These are phyloP conservation scores for Penicillium verrucosum DNA, from an alignment of 2,329 filamentous ascomycete species.

Conservation along the genomic window DNA sequence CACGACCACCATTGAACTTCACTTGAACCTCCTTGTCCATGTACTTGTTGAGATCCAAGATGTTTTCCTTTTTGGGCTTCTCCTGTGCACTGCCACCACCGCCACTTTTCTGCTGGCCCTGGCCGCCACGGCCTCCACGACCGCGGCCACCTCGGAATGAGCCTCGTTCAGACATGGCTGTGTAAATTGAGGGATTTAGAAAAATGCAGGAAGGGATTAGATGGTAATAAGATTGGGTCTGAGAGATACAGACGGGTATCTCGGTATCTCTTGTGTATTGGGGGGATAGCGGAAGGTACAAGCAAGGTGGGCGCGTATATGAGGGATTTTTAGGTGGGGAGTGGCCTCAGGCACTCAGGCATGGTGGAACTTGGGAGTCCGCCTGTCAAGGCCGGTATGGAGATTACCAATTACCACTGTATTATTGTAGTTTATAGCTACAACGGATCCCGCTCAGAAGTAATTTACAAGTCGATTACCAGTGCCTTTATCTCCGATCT, in stretches of 20 bases:
- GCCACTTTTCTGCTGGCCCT: slow-evolving; percentile 45
- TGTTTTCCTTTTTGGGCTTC: slow-evolving; percentile 96
- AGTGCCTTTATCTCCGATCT: neutral
- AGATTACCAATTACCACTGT: slow-evolving; percentile 1
- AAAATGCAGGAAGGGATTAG: slow-evolving; percentile 5
- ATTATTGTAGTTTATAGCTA: neutral
- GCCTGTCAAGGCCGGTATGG: neutral
- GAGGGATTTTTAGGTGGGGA: slow-evolving; percentile 22
- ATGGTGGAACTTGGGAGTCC: neutral
- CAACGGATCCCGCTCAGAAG: slow-evolving; percentile 7
- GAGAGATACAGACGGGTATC: neutral
- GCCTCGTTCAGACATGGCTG: slow-evolving; percentile 45
- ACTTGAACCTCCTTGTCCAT: slow-evolving; percentile 95
- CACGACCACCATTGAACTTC: slow-evolving; percentile 84
- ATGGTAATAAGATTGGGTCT: slow-evolving; percentile 6
- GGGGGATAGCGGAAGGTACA: slow-evolving; percentile 12
- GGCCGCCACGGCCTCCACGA: slow-evolving; percentile 17
- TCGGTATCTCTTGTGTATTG: slow-evolving; percentile 3
- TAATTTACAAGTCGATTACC: neutral
- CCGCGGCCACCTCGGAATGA: slow-evolving; percentile 22
- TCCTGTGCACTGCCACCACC: slow-evolving; percentile 57
- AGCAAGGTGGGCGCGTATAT: slow-evolving; percentile 15
- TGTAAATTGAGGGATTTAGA: slow-evolving; percentile 50
- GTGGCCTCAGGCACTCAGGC: neutral
- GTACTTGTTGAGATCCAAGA: slow-evolving; percentile 90